Evolutionary conservation across 176 grass and related monocot species (phyloP), one percentile per base, ranked within the genome.

Genomic region (maize (Zea mays)): DNA sequence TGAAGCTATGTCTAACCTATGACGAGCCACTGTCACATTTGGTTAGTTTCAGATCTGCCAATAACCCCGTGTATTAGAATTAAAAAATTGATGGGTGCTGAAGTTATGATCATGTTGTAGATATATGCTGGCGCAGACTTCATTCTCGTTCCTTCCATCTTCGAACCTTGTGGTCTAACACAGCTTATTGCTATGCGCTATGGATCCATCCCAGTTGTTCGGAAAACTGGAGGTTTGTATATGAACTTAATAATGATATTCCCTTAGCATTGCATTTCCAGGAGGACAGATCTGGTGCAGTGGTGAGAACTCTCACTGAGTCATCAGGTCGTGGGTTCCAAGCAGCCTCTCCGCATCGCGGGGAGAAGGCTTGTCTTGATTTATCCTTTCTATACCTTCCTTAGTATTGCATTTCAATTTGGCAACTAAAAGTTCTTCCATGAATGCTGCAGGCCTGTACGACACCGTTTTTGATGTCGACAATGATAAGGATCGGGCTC

Each of bases 81-180:
- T 27, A 27, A 27, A 84, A 78, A 66, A 13, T 14, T 78, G 27
- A 34, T 67, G 3, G 55, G 21, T 75, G 16, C 36, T 72, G 39
- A 69, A 49, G 85, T 74, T 42, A 50, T 74, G 54, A 12, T 70
- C 20, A 6, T 78, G 11, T 65, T 73, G 47, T 77, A 98, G 96
- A 98, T 98, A 87, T 98, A 98, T 94, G 96, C 92, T 64, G 96
- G 92, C 4, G 79, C 96, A 19, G 96, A 98, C 78, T 94, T 98
- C 63, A 94, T 98, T 85, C 85, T 98, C 16, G 96, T 98, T 77
- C 92, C 92, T 71, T 98, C 96, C 47, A 44, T 98, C 64, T 98
- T 98, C 4, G 96, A 98, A 78, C 96, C 96, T 36, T 98, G 96
- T 10, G 96, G 96, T 37, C 84, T 98, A 82, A 98, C 96, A 59